Evolutionary conservation across 441 rosid genomes (phyloP).

Genomic region (Mallotus japonicus): DNA sequence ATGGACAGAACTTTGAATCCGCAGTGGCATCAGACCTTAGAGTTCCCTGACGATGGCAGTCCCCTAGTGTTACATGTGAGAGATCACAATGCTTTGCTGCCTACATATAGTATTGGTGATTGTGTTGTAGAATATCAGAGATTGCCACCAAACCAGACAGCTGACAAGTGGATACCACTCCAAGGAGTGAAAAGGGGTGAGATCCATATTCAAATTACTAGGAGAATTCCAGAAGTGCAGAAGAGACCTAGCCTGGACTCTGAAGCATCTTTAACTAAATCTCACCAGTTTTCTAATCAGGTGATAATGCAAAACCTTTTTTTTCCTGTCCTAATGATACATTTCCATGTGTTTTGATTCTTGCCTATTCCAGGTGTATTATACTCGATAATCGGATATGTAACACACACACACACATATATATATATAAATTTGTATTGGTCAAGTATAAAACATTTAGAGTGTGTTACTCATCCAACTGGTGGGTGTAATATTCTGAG

Average conservation of each 20-base stretch:
- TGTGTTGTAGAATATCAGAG: slow-evolving; percentile 87
- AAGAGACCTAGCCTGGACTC: slow-evolving; percentile 54
- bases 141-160: slow-evolving; percentile 70
- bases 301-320: slow-evolving; percentile 26
- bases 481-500: too few relatives aligned
- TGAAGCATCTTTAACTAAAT: slow-evolving; percentile 45
- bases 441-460: too few relatives aligned
- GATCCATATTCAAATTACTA: slow-evolving; percentile 71
- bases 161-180: slow-evolving; percentile 97
- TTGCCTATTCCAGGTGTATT: too few relatives aligned
- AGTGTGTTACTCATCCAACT: too few relatives aligned
- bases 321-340: too few relatives aligned
- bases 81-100: slow-evolving; percentile 84
- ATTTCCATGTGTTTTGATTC: too few relatives aligned
- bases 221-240: slow-evolving; percentile 59
- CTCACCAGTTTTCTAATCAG: slow-evolving; percentile 49
- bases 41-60: slow-evolving; percentile 84
- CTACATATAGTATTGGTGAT: slow-evolving; percentile 73
- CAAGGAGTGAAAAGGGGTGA: slow-evolving; percentile 92
- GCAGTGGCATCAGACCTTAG: slow-evolving; percentile 88
- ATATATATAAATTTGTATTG: too few relatives aligned
- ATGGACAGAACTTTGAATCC: slow-evolving; percentile 71
- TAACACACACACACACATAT: too few relatives aligned
- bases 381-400: too few relatives aligned
- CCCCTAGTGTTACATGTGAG: slow-evolving; percentile 69